Base-by-base conservation (phyloP, 1,284 basidiomycete genomes). In the Trichosporon sp. region DNA sequence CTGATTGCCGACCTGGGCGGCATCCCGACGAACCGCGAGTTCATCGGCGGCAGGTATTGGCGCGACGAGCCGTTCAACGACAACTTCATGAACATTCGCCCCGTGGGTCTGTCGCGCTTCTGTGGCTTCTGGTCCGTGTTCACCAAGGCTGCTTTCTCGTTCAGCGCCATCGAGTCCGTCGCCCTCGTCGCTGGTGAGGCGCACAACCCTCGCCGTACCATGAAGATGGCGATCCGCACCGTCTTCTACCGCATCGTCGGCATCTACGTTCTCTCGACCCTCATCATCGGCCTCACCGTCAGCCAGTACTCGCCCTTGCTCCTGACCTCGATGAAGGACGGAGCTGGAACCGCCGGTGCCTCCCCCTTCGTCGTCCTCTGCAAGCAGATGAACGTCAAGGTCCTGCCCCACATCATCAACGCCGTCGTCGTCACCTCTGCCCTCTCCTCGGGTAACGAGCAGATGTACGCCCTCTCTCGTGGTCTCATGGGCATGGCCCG, bases 321-420 rank as follows among this genome's bases (percentile, higher is more conserved):
- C 10, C 79, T 87, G 43, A 76, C 82, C 0, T 81, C 87, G 19
- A 87, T 94, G 26, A 83, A 87, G 72, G 84, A 91, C 65, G 51
- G 51, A 16, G 26, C 40, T 1, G 69, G 67, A 38, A 90, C 88
- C 38, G 92, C 92, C 65, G 88, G 89, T 3, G 88, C 88, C 1
- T 92, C 91, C 10, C 92, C 92, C 0, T 94, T 93, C 81, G 92
- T 94, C 73, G 91, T 94, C 75, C 91, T 81, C 67, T 80, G 80
- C 74, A 77, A 88, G 74, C 87, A 86, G 56, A 90, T 92, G 1
- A 90, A 91, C 38, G 94, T 94, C 83, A 89, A 88, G 75, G 87
- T 86, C 6, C 84, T 94, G 1, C 92, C 92, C 1, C 88, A 88
- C 68, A 88, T 86, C 70, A 84, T 87, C 79, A 87, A 87, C 79